Evolutionary conservation across 2,329 filamentous ascomycete species (phyloP), one percentile per base, ranked within the genome.

Genomic region (Neopestalotiopsis sp.): DNA sequence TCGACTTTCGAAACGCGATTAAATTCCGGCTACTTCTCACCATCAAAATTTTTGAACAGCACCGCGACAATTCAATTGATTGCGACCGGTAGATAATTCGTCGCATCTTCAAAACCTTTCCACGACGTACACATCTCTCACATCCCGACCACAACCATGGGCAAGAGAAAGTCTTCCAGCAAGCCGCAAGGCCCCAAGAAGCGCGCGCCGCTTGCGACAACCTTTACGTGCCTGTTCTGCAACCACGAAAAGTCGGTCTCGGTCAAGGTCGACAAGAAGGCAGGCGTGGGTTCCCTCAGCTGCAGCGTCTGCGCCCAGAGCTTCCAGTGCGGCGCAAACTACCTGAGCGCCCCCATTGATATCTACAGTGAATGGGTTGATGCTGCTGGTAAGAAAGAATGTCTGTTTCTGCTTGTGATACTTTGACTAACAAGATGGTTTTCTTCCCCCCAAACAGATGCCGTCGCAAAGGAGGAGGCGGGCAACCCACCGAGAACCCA

Each of bases 351-450:
- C 14, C 89, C 94, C 0, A 94, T 99, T 61, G 96, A 99, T 79
- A 95, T 99, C 7, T 99, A 99, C 78, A 93, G 94, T 42, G 96
- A 98, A 81, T 99, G 96, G 96, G 94, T 99, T 72, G 96, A 99
- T 82, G 96, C 96, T 72, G 85, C 88, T 72, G 86, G 88, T 89
- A 81, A 72, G 82, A 66, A 57, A 38, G 24, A 28, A 45, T 40
- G 72, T 73, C 57, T 13, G 71, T 49, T 38, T 5, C n/a, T 17
- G 49, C 3, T 68, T 61, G 17, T 53, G 20, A 13, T 1, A 34
- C 32, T 30, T 30, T 53, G 13, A 61, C 62, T 74, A 70, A 65
- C 70, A 66, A 66, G 67, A 73, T 63, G 66, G 24, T 28, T 28
- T 28, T 28, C 24, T 28, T 3, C 24, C 71, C 74, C 45, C 74